phyloP scores from a whole-genome alignment of 2,329 filamentous ascomycete species.

The Phialemonium atrogriseum region DNA sequence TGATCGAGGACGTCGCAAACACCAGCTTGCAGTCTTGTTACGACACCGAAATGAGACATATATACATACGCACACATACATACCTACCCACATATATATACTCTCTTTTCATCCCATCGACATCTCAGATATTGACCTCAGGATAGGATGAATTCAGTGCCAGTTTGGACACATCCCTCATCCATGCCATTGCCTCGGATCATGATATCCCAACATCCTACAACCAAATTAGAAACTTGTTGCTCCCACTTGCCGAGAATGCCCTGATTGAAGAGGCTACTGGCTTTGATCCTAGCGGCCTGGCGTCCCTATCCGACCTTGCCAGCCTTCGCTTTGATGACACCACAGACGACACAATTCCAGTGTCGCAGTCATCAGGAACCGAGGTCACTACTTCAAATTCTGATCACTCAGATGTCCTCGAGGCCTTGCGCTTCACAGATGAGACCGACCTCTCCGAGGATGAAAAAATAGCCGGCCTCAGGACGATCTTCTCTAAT shows the following conservation, averaged over 20 bases:
- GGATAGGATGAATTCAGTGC: slow-evolving; percentile 62
- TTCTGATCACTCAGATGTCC: slow-evolving; percentile 13
- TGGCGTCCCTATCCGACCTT: slow-evolving; percentile 36
- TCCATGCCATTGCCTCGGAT: slow-evolving; percentile 69
- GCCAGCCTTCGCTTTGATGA: slow-evolving; percentile 15
- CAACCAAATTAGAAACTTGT: slow-evolving; percentile 43
- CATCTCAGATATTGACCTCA: too few relatives aligned
- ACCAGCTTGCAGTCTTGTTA: too few relatives aligned
- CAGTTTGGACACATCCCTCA: slow-evolving; percentile 66
- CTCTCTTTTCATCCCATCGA: too few relatives aligned
- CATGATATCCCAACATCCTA: slow-evolving; percentile 54
- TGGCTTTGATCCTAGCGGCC: slow-evolving; percentile 71
- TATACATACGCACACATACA: too few relatives aligned
- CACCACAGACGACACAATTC: slow-evolving; percentile 12
- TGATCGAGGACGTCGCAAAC: too few relatives aligned
- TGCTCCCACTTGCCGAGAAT: slow-evolving; percentile 57
- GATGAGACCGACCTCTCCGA: slow-evolving; percentile 27
- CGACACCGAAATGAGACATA: too few relatives aligned
- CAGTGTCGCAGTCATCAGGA: slow-evolving; percentile 4
- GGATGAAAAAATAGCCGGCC: slow-evolving; percentile 53
- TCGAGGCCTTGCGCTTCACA: slow-evolving; percentile 16
- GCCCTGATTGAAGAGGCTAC: slow-evolving; percentile 61
- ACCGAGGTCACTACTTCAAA: slow-evolving; percentile 12
- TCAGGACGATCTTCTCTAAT: slow-evolving; percentile 64
- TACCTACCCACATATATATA: too few relatives aligned